Evolutionary conservation across 352 stramenopile species (phyloP).

Genomic region (Phytophthora crassamura): DNA sequence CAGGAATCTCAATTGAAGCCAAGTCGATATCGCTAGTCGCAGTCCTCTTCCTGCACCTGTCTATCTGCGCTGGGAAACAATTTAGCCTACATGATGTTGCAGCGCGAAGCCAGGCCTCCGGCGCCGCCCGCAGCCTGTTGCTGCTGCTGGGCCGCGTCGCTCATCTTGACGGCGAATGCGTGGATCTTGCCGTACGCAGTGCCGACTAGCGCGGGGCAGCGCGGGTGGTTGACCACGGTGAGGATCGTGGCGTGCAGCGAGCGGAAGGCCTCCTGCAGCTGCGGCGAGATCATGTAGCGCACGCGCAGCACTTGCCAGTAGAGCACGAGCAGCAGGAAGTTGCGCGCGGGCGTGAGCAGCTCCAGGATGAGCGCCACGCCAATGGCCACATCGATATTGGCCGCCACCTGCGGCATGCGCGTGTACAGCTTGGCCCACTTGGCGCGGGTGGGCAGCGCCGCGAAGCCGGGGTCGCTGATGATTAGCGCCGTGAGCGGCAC

Average conservation of each 20-base stretch:
- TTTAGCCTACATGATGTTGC: slow-evolving; percentile 73
- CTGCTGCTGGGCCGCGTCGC: slow-evolving; percentile 57
- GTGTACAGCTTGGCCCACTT: slow-evolving; percentile 89
- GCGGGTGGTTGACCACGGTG: slow-evolving; percentile 66
- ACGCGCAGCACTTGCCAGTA: slow-evolving; percentile 92
- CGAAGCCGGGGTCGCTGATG: slow-evolving; percentile 68
- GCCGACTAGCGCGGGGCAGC: slow-evolving; percentile 63
- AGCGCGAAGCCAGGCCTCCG: slow-evolving; percentile 54
- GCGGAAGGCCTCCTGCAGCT: slow-evolving; percentile 86
- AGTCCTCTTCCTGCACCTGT: slow-evolving; percentile 21
- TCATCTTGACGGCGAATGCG: slow-evolving; percentile 73
- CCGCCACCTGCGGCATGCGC: slow-evolving; percentile 76
- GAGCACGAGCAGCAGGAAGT: slow-evolving; percentile 87
- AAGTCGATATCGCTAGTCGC: slow-evolving; percentile 26
- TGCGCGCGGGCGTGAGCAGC: slow-evolving; percentile 83
- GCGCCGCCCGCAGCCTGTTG: slow-evolving; percentile 38
- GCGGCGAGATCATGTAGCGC: slow-evolving; percentile 92
- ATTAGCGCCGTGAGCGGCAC: slow-evolving; percentile 64
- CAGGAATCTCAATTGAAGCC: slow-evolving; percentile 12
- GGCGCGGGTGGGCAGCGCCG: slow-evolving; percentile 52
- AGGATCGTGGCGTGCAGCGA: slow-evolving; percentile 71
- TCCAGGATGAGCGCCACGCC: slow-evolving; percentile 83
- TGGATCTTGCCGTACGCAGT: slow-evolving; percentile 75
- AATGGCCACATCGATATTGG: slow-evolving; percentile 86
- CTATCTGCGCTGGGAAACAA: slow-evolving; percentile 20